A percentile compares a stretch with the other conserved stretches of the same genome.
Evolutionary conservation across 768 basidiomycete genomes (phyloP).

Genomic region (Mrakia blollopis): DNA sequence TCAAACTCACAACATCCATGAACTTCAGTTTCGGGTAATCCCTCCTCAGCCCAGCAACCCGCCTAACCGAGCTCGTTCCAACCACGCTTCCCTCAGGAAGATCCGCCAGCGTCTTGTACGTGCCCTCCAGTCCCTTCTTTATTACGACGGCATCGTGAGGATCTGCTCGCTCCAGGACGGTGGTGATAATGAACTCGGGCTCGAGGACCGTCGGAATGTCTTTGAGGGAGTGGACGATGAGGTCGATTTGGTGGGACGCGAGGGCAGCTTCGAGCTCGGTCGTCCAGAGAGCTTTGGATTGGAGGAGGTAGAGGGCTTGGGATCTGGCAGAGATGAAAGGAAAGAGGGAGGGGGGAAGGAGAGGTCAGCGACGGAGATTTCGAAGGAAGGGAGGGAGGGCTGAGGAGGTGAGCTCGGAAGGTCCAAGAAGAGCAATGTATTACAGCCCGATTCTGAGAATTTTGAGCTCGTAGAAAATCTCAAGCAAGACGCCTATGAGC

Average conservation of each 20-base stretch:
- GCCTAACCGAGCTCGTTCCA: slow-evolving; percentile 90
- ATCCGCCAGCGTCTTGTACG: slow-evolving; percentile 70
- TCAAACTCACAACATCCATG: slow-evolving; percentile 71
- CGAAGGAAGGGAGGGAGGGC: not conserved
- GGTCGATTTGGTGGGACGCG: slow-evolving; percentile 66
- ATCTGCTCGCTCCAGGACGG: slow-evolving; percentile 79
- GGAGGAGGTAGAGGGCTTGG: slow-evolving; percentile 29
- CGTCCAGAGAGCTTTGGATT: slow-evolving; percentile 70
- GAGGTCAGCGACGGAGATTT: not conserved
- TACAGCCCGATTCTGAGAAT: no score
- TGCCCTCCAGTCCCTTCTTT: slow-evolving; percentile 55
- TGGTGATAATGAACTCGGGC: slow-evolving; percentile 75
- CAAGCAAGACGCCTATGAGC: no score
- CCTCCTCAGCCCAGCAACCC: slow-evolving; percentile 82
- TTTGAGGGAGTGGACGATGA: slow-evolving; percentile 88
- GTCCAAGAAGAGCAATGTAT: not conserved
- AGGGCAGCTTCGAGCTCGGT: slow-evolving; percentile 88
- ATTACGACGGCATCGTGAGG: slow-evolving; percentile 84
- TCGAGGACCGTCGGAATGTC: slow-evolving; percentile 88
- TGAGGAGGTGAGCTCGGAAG: not conserved
- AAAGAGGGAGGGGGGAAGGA: not conserved
- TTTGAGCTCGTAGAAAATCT: no score
- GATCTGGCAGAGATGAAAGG: slow-evolving; percentile 5
- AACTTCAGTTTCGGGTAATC: slow-evolving; percentile 71
- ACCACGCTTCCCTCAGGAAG: slow-evolving; percentile 81